phyloP scores from a whole-genome alignment of 139 green algal species.

The Chlorella vulgaris region DNA sequence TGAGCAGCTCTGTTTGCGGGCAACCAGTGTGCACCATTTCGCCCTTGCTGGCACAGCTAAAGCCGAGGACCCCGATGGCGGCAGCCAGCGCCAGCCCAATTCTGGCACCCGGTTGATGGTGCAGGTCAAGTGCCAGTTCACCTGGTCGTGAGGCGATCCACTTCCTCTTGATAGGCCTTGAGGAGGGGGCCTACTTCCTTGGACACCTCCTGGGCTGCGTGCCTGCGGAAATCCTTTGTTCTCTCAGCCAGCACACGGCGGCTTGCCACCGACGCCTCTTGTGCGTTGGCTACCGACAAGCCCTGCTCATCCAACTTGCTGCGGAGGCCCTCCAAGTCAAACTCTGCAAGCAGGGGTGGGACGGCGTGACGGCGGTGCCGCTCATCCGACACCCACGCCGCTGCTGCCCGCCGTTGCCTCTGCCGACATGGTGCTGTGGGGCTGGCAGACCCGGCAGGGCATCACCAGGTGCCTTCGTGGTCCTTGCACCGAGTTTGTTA shows the following conservation, averaged over 20 bases:
- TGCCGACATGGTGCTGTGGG: no score
- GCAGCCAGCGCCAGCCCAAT: no score
- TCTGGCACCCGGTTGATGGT: no score
- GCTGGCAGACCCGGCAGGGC: no score
- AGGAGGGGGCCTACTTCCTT: conserved; percentile 71
- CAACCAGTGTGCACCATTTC: no score
- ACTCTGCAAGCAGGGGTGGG: conserved; percentile 55
- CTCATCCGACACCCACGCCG: no score
- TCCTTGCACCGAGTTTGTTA: neutral
- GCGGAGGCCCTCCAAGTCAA: conserved; percentile 84
- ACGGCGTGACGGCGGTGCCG: neutral
- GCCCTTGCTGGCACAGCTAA: no score
- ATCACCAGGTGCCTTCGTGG: no score
- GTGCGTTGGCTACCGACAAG: conserved; percentile 79
- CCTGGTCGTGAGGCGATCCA: conserved; percentile 78
- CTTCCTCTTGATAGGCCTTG: conserved; percentile 92
- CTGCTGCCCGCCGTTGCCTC: no score
- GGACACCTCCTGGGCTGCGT: conserved; percentile 6
- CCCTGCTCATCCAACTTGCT: conserved; percentile 82
- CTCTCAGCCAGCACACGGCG: conserved; percentile 66
- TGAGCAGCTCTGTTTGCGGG: no score
- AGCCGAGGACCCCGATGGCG: no score
- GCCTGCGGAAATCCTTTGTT: conserved; percentile 48
- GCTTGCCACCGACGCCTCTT: conserved; percentile 74
- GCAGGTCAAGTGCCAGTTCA: conserved; percentile 4